Base-by-base conservation (phyloP, 2,329 filamentous ascomycete species). In the Fusarium gaditjirri region DNA sequence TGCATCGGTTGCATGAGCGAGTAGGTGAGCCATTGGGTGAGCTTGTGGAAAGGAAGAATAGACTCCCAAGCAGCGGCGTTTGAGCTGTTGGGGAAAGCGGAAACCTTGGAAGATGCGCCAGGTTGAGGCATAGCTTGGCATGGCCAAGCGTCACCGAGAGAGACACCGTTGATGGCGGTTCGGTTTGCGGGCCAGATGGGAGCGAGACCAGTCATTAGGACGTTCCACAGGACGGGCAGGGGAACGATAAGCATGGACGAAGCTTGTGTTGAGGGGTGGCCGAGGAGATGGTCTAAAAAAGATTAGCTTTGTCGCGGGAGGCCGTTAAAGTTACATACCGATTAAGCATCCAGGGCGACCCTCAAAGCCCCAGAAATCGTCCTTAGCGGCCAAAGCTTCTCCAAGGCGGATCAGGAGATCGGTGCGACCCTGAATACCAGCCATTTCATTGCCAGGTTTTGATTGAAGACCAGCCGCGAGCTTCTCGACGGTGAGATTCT, bases 1-100 rank as follows among this genome's bases (percentile, higher is more conserved):
- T 91, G 89, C 92, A 97, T 97, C 0, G 94, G 94, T 29, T 94
- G 92, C 93, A 97, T 97, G 61, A 98, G 88, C 5, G 94, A 97
- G 83, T 97, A 97, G 54, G 93, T 94, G 61, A 98, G 91, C 95
- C 95, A 98, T 81, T 97, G 94, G 0, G 94, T 97, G 39, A 97
- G 88, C 83, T 97, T 97, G 85, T 98, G 95, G 84, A 97, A 97
- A 0, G 94, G 94, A 16, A 95, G 89, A 70, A 97, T 95, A 0
- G 88, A 92, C 78, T 94, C 91, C 92, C 92, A 94, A 5, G 76
- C 76, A 8, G 76, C 72, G 23, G 76, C 69, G 33, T 77, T 78
- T 21, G 71, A 71, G 71, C 68, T 73, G 63, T 73, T 73, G 29
- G 71, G 71, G 52, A 73, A 73, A n/a, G 76, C 70, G 50, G 76